A percentile compares a stretch with the other conserved stretches of the same genome.
These are phyloP conservation scores for Mycosarcoma mackinlayi DNA, from an alignment of 1,284 basidiomycete species.

Conservation along the genomic window DNA sequence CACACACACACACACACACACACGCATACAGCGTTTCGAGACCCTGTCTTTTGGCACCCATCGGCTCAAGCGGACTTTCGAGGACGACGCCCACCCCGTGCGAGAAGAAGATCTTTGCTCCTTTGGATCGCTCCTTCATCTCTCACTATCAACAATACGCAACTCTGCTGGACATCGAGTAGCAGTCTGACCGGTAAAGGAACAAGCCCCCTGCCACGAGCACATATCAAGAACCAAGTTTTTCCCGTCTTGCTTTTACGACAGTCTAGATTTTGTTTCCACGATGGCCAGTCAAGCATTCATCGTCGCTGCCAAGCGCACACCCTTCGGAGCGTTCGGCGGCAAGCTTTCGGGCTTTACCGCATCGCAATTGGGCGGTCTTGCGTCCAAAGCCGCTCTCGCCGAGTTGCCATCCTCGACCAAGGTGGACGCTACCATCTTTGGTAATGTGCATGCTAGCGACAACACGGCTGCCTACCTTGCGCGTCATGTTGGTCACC, in stretches of 20 bases:
- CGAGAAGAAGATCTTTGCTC: no score
- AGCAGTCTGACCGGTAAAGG: no score
- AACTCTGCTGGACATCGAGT: no score
- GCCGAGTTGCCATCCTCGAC: conserved; percentile 69
- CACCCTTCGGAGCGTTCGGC: conserved; percentile 73
- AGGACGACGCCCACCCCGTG: no score
- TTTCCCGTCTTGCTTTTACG: no score
- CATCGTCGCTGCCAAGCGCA: conserved; percentile 71
- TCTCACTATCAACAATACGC: not conserved
- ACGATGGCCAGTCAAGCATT: conserved; percentile 58
- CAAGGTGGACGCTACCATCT: conserved; percentile 70
- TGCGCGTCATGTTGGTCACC: conserved; percentile 91
- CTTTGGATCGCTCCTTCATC: no score
- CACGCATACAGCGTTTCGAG: not conserved
- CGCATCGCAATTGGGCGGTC: conserved; percentile 70
- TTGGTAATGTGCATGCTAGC: conserved; percentile 63
- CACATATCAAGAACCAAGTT: no score
- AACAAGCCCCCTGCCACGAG: no score
- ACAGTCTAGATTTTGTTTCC: not conserved
- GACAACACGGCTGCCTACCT: conserved; percentile 83
- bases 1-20: no score
- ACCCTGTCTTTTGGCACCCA: no score
- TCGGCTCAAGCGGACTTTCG: conserved; percentile 1
- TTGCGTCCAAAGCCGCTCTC: conserved; percentile 72
- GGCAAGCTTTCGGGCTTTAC: conserved; percentile 69